These are phyloP conservation scores for Ganoderma meredithae DNA, from an alignment of 1,284 basidiomycete species.

Conservation along the genomic window DNA sequence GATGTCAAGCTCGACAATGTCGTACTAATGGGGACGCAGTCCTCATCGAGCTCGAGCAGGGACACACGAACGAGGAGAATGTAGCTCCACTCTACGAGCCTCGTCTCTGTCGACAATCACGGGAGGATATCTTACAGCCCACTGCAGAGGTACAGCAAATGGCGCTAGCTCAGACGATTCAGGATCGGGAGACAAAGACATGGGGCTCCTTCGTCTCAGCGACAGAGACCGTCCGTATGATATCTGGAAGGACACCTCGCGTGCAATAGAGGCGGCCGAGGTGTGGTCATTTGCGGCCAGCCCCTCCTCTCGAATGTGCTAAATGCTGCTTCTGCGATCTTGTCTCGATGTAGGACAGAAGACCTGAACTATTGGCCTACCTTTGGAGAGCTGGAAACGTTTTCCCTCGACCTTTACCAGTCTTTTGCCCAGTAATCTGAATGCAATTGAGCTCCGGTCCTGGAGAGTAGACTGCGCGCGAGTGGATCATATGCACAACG, in stretches of 20 bases:
- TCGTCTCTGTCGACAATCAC: background rate
- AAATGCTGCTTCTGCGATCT: background rate
- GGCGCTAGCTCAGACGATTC: background rate
- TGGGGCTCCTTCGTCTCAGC: background rate
- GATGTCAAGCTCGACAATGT: slow-evolving; percentile 22
- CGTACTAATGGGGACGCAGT: slow-evolving; percentile 14
- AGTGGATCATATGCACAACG: no score
- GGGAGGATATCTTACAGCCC: slow-evolving; percentile 2
- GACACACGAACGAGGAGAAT: slow-evolving; percentile 16
- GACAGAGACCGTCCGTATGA: slow-evolving; percentile 12
- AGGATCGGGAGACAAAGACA: background rate
- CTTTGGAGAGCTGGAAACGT: background rate
- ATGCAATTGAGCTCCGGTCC: background rate
- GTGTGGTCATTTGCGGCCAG: slow-evolving; percentile 11
- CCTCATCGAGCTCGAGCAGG: slow-evolving; percentile 22
- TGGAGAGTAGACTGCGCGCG: background rate
- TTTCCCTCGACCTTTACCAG: background rate
- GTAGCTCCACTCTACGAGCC: slow-evolving; percentile 8
- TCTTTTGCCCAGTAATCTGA: background rate
- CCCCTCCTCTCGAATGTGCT: background rate
- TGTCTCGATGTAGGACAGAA: background rate
- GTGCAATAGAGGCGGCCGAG: slow-evolving; percentile 18
- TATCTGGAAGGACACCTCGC: slow-evolving; percentile 6
- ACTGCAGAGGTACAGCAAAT: no score
- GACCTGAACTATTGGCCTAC: slow-evolving; percentile 6